These are phyloP conservation scores for Yamadazyma kitorensis DNA, from an alignment of 805 yeast genomes.

Conservation along the genomic window DNA sequence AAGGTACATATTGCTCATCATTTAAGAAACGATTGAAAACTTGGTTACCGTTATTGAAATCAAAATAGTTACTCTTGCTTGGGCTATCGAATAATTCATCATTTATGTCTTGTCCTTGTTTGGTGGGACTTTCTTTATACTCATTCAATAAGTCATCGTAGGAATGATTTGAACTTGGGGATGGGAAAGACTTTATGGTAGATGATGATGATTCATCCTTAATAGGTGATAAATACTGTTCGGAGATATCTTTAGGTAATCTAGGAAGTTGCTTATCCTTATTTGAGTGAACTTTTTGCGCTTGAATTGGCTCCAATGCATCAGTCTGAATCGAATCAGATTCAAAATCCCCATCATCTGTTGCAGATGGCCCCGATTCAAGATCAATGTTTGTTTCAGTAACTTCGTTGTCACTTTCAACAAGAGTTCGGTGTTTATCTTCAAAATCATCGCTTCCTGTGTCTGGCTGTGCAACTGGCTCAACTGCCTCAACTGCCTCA, in stretches of 20 bases:
- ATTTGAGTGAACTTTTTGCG: no score
- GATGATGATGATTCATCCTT: slow-evolving; percentile 5
- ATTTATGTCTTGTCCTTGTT: neutral
- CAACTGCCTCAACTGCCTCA: no score
- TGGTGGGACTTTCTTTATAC: slow-evolving; percentile 12
- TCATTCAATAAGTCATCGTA: slow-evolving; percentile 14
- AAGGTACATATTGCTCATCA: slow-evolving; percentile 14
- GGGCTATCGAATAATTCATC: neutral
- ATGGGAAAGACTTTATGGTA: slow-evolving; percentile 9
- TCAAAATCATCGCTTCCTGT: no score
- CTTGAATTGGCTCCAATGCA: no score
- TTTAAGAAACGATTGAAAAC: slow-evolving; percentile 9
- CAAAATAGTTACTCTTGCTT: neutral
- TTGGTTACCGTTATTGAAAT: slow-evolving; percentile 2
- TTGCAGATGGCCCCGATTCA: no score
- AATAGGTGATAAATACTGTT: slow-evolving; percentile 2
- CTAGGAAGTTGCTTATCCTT: no score
- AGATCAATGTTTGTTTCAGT: no score
- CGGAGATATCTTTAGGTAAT: slow-evolving; percentile 5
- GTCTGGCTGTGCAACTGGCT: no score
- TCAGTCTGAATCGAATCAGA: no score
- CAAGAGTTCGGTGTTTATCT: no score
- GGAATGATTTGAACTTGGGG: slow-evolving; percentile 10
- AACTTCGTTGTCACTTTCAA: no score
- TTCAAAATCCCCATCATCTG: no score